These are phyloP conservation scores for Aureobasidium leucospermi DNA, from an alignment of 2,329 filamentous ascomycete genomes.

Conservation along the genomic window DNA sequence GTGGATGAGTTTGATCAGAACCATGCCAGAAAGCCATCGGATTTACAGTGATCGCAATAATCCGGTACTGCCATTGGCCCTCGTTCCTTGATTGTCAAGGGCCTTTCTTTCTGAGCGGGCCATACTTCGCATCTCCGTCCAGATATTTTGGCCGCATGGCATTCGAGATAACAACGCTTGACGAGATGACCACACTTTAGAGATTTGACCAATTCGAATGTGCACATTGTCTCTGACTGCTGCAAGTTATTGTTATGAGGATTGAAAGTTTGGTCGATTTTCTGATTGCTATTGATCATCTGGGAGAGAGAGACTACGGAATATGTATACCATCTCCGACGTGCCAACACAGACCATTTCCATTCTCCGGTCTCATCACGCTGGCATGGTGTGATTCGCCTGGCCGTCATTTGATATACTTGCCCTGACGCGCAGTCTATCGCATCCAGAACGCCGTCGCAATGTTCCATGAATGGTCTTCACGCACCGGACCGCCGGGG, in stretches of 20 bases:
- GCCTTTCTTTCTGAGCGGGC: slow-evolving; percentile 4
- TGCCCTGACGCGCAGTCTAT: not conserved
- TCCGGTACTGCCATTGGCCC: not conserved
- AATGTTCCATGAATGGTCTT: not conserved
- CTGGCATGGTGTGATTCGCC: slow-evolving; percentile 9
- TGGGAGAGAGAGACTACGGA: too few species aligned
- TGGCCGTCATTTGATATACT: not conserved
- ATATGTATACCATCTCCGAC: not conserved
- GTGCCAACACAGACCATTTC: not conserved
- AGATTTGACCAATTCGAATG: not conserved
- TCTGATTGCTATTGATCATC: not conserved
- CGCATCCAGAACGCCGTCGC: not conserved
- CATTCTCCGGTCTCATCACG: not conserved
- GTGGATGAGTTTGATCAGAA: not conserved
- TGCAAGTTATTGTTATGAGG: not conserved
- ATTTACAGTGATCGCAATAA: not conserved
- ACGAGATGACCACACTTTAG: not conserved
- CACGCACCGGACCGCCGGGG: not conserved
- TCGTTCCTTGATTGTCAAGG: not conserved
- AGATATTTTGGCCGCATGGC: not conserved
- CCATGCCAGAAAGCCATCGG: slow-evolving; percentile 8
- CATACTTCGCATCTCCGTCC: not conserved
- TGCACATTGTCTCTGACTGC: not conserved
- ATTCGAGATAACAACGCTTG: slow-evolving; percentile 6
- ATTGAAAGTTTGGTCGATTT: not conserved